phyloP scores from a whole-genome alignment of 2,329 filamentous ascomycete genomes.

The Onygenales sp. region DNA sequence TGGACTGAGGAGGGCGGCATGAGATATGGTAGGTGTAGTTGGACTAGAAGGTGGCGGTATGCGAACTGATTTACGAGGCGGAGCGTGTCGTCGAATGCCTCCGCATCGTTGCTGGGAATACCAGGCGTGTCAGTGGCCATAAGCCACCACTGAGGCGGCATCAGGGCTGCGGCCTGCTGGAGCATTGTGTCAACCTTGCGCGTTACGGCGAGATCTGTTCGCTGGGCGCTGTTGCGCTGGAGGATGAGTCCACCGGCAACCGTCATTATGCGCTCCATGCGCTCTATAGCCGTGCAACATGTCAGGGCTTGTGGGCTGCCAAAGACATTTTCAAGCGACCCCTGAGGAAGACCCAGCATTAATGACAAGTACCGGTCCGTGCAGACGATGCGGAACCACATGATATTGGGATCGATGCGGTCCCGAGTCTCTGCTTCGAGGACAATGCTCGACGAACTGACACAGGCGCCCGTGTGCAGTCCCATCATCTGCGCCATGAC shows the following conservation, averaged over 20 bases:
- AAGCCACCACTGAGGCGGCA: conserved; percentile 42
- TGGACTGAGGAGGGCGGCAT: conserved; percentile 28
- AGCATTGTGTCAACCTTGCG: conserved; percentile 38
- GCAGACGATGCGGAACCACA: conserved; percentile 33
- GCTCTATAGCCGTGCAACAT: conserved; percentile 28
- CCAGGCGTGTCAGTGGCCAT: conserved; percentile 9
- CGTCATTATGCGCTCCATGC: conserved; percentile 38
- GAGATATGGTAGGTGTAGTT: conserved; percentile 49
- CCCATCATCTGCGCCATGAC: conserved; percentile 34
- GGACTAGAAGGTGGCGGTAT: conserved; percentile 42
- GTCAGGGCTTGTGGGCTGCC: conserved; percentile 18
- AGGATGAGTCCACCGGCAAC: conserved; percentile 38
- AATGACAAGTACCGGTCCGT: conserved; percentile 31
- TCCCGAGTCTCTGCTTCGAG: conserved; percentile 10
- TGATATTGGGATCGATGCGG: conserved; percentile 13
- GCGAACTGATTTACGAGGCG: conserved; percentile 40
- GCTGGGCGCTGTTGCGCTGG: conserved; percentile 34
- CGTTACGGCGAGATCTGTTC: conserved; percentile 30
- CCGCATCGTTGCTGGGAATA: conserved; percentile 5
- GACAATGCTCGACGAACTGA: conserved; percentile 5
- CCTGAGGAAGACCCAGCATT: conserved; percentile 32
- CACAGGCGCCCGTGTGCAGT: conserved; percentile 23
- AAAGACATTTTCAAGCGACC: conserved; percentile 13
- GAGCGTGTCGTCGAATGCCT: conserved; percentile 21
- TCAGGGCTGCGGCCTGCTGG: conserved; percentile 29